Evolutionary conservation across 805 yeast species (phyloP), one percentile per base, ranked within the genome.

Genomic region (Isabelozyma heimii): DNA sequence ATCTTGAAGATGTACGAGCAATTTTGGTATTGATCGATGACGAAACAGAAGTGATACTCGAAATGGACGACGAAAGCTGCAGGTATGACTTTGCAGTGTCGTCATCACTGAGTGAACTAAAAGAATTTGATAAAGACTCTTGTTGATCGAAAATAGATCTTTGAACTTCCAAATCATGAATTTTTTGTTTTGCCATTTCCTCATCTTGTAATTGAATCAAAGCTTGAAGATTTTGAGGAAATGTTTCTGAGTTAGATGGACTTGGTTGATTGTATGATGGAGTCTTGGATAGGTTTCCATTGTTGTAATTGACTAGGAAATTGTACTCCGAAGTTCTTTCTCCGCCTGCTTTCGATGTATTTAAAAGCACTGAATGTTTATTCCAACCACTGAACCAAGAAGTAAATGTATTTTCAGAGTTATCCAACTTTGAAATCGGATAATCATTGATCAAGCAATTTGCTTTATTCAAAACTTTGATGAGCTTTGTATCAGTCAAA

Each of bases 311-410:
- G 15, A 46, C 17, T 26, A 52, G 42, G 46, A 43, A 16, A 17
- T 40, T 27, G 40, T 50, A 53, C 8, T 38, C 16, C 20, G 35
- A 7, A 47, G 44, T 37, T 37, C 57, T 53, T 37, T 50, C 51
- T 5, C 47, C 28, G 20, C 42, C 40, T 15, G 61, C 40, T n/a
- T 39, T 44, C 8, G 76, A 71, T 0, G 75, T 62, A n/a, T 62
- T 72, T 45, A 57, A 42, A 10, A 72, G 52, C 2, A 72, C 77
- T 0, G 76, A 71, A 37, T 54, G 47, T 4, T 42, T 37, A 51
- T 72, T 72, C 51, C 58, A 70, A 27, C 65, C 56, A n/a, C 58
- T 53, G 45, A 72, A 72, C 76, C 74, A 71, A 17, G 60, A 53
- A 17, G 58, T 59, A 46, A 56, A 67, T 8, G 72, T 68, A 9